phyloP scores from a whole-genome alignment of 2,329 filamentous ascomycete genomes.

The Pezicula carpinea region DNA sequence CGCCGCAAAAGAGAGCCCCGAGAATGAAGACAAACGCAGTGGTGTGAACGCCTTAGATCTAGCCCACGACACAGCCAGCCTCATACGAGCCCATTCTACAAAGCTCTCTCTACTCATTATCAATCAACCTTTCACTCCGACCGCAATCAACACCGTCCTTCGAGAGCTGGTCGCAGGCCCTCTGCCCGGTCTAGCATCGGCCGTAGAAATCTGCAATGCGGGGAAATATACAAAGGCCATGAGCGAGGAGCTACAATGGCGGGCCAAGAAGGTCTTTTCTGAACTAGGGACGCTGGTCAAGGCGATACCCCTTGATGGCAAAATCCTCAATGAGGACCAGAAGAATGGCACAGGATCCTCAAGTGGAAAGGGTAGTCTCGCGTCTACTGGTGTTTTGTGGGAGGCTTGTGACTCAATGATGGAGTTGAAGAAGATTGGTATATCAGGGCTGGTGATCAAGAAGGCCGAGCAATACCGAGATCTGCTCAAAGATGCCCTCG shows the following conservation, averaged over 20 bases:
- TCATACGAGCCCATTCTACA: conserved; percentile 78
- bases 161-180: conserved; percentile 66
- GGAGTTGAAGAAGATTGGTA: conserved; percentile 58
- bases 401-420: conserved; percentile 72
- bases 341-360: conserved; percentile 36
- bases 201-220: conserved; percentile 60
- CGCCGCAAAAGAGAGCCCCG: conserved; percentile 4
- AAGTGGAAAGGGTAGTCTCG: conserved; percentile 47
- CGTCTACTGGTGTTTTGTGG: conserved; percentile 76
- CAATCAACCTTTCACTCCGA: conserved; percentile 80
- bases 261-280: conserved; percentile 54
- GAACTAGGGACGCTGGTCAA: conserved; percentile 59
- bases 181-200: conserved; percentile 70
- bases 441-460: conserved; percentile 64
- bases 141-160: conserved; percentile 67
- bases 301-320: conserved; percentile 56
- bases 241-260: conserved; percentile 56
- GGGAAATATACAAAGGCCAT: conserved; percentile 59
- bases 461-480: conserved; percentile 72
- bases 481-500: conserved; percentile 74
- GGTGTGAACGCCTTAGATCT: conserved; percentile 57
- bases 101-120: conserved; percentile 84
- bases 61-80: conserved; percentile 64
- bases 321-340: conserved; percentile 41
- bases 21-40: conserved; percentile 5